A percentile compares a stretch with the other conserved stretches of the same genome.
phyloP scores from a whole-genome alignment of 1,139 yeast species.

The Suhomyces atakaporum region DNA sequence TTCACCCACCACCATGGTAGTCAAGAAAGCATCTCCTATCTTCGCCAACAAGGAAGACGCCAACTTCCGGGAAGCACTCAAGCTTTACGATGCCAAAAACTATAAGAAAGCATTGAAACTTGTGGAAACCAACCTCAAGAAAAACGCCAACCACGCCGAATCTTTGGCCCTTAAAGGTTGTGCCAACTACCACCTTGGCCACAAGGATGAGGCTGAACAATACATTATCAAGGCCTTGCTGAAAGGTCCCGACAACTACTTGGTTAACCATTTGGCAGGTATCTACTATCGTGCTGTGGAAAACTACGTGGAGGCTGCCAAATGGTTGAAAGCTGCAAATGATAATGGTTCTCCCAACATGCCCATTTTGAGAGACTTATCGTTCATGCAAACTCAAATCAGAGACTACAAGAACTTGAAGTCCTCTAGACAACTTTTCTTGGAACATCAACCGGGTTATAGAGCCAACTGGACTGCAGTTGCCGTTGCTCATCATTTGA shows the following conservation, averaged over 20 bases:
- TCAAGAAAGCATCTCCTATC: slow-evolving; percentile 33
- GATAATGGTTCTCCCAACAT: slow-evolving; percentile 79
- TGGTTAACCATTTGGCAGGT: slow-evolving; percentile 85
- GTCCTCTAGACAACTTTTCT: slow-evolving; percentile 63
- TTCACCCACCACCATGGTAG: slow-evolving; percentile 22
- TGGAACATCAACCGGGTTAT: slow-evolving; percentile 79
- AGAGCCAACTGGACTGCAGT: slow-evolving; percentile 92
- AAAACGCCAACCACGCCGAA: slow-evolving; percentile 75
- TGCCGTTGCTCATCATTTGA: slow-evolving; percentile 83
- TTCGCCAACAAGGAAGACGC: slow-evolving; percentile 59
- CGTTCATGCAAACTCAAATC: slow-evolving; percentile 75
- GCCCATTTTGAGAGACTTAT: slow-evolving; percentile 79
- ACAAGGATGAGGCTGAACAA: slow-evolving; percentile 63
- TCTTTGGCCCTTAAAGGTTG: slow-evolving; percentile 86
- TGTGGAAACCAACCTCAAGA: slow-evolving; percentile 76
- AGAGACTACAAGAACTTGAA: slow-evolving; percentile 70
- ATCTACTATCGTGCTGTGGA: slow-evolving; percentile 73
- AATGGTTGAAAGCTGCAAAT: slow-evolving; percentile 76
- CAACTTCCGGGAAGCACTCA: slow-evolving; percentile 78
- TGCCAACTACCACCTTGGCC: slow-evolving; percentile 52
- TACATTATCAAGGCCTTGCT: slow-evolving; percentile 62
- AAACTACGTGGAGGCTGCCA: slow-evolving; percentile 75
- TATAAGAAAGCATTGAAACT: slow-evolving; percentile 82
- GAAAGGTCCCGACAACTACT: slow-evolving; percentile 59
- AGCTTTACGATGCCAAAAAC: slow-evolving; percentile 79